Conservation (phyloP, 2,329 filamentous ascomycete species). For the Stagonosporopsis chrysanthemi region DNA sequence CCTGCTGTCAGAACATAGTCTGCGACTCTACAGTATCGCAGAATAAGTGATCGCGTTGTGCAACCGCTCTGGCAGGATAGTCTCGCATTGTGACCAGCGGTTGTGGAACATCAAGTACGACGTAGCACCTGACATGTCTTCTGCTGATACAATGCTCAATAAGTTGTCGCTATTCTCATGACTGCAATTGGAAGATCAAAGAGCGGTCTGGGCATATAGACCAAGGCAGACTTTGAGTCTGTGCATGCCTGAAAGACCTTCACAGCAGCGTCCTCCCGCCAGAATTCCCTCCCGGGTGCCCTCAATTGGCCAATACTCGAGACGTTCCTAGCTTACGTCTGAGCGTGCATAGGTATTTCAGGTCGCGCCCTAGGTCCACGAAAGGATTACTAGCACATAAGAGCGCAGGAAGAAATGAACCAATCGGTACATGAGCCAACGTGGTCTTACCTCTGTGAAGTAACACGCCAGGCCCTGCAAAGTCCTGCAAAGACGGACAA, state of each 20-base stretch:
- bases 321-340: neutral
- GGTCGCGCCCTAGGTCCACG: neutral
- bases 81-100: neutral
- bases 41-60: constrained; percentile 3
- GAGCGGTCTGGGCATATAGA: neutral
- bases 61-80: neutral
- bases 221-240: neutral
- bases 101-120: constrained; percentile 3
- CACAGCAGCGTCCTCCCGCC: neutral
- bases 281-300: neutral
- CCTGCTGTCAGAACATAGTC: constrained; percentile 8
- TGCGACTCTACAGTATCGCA: constrained; percentile 1
- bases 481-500: neutral
- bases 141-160: neutral
- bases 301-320: neutral
- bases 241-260: neutral
- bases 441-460: neutral
- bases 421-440: neutral
- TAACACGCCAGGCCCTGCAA: neutral
- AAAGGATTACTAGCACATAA: neutral
- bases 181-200: neutral
- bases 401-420: neutral
- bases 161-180: neutral
- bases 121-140: neutral
- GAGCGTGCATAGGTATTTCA: neutral